Percentiles rank a stretch among this genome's conserved stretches.
Evolutionary conservation across 805 yeast genomes (phyloP).

Genomic region (Naumovozyma baii): DNA sequence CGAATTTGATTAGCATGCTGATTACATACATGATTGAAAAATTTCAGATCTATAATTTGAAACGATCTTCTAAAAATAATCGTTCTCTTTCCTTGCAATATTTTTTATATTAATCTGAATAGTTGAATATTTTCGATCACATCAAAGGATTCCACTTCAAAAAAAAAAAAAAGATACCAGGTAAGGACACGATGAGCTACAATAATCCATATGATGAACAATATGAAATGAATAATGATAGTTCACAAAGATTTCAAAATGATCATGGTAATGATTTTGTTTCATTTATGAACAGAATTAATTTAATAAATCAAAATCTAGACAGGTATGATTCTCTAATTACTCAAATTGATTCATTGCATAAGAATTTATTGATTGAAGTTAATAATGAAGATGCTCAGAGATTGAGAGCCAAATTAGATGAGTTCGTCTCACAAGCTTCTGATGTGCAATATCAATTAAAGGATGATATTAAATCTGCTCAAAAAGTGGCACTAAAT

Average conservation of each 20-base stretch:
- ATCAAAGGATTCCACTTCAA: background rate
- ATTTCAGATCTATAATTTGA: background rate
- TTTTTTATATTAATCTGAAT: no score
- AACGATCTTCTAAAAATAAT: no score
- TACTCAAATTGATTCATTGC: constrained; percentile 59
- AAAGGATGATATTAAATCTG: constrained; percentile 65
- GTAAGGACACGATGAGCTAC: constrained; percentile 22
- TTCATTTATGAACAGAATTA: constrained; percentile 59
- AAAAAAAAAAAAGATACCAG: background rate
- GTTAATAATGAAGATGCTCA: constrained; percentile 62
- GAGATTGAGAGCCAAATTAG: constrained; percentile 64
- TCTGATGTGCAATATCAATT: constrained; percentile 65
- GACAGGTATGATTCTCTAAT: constrained; percentile 62
- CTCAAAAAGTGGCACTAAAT: constrained; percentile 58
- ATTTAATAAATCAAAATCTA: constrained; percentile 56
- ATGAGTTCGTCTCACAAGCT: constrained; percentile 67
- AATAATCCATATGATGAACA: constrained; percentile 16
- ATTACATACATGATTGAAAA: background rate
- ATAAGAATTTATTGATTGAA: constrained; percentile 61
- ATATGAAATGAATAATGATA: constrained; percentile 2
- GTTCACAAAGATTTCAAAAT: constrained; percentile 4
- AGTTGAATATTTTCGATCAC: no score
- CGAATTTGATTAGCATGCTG: no score
- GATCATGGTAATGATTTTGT: constrained; percentile 40
- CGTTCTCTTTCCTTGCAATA: no score